Percentiles rank a stretch among this genome's conserved stretches.
Conservation (phyloP, 2,329 filamentous ascomycete species). For the Zarea fungicola region DNA sequence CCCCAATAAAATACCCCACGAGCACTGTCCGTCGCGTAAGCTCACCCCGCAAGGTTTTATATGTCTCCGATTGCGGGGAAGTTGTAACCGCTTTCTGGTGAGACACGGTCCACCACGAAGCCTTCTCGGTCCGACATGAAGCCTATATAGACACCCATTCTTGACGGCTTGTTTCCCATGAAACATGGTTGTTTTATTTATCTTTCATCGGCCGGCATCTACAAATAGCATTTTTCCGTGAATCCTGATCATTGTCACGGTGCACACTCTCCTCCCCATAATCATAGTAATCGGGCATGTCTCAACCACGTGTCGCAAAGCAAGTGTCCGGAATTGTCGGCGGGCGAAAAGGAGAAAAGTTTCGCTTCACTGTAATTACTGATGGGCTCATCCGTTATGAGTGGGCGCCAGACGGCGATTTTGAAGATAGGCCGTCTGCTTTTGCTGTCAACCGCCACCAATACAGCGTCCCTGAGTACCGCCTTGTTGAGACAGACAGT, state of each 20-base stretch:
- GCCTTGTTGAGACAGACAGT: slow-evolving; percentile 39
- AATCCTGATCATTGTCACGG: background rate
- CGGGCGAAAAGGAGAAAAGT: slow-evolving; percentile 28
- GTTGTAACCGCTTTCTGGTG: background rate
- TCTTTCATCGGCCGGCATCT: background rate
- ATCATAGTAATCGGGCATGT: background rate
- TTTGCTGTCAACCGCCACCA: slow-evolving; percentile 51
- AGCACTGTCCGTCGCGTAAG: background rate
- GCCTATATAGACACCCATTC: no score
- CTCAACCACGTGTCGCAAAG: no score
- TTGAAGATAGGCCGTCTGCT: slow-evolving; percentile 58
- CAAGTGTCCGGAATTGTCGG: slow-evolving; percentile 14
- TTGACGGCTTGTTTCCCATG: background rate
- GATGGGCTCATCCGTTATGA: slow-evolving; percentile 55
- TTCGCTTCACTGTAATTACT: slow-evolving; percentile 55
- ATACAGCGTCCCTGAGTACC: slow-evolving; percentile 40
- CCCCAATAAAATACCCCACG: background rate
- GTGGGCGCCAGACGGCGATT: slow-evolving; percentile 53
- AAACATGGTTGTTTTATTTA: background rate
- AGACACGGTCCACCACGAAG: no score
- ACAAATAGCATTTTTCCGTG: no score
- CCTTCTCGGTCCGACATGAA: background rate
- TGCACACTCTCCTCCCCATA: background rate
- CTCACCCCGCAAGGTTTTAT: background rate
- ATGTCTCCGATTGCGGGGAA: background rate